Evolutionary conservation across 1,139 yeast genomes (phyloP), one percentile per base, ranked within the genome.

Genomic region (Taphrina populina): DNA sequence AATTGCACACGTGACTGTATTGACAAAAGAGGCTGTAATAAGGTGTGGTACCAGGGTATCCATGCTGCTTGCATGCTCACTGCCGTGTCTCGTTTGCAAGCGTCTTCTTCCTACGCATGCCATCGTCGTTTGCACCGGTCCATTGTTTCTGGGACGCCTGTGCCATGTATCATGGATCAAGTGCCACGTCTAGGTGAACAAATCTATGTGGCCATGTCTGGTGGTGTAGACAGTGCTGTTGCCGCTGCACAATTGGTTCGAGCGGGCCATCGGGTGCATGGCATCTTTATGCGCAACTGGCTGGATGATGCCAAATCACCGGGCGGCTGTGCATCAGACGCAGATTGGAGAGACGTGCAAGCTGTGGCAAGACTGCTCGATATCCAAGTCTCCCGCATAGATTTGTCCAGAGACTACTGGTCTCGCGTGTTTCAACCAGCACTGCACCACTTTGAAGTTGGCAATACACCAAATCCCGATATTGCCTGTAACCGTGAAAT

Each of bases 191-290:
- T 21, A n/a, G 49, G 56, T 20, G 56, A 52, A 40, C 32, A 36
- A 13, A 23, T 92, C 20, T 73, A 85, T 32, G 79, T 92, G 1
- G 96, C 97, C 20, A 88, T 92, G 96, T 88, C 96, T 1, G 85
- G 95, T 0, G 99, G 99, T 0, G 97, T 92, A 0, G 98, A 92
- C 68, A 88, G 97, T 0, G 84, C 96, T 1, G 88, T 92, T 1
- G 81, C 86, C 1, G 97, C 97, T 0, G 82, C 92, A 0, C 63
- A 88, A 58, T 80, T 81, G 65, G 67, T 71, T 32, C 67, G 71
- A 55, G 72, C 47, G 36, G 61, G 58, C 11, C 46, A 40, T 29
- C 47, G 58, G 24, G 61, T 59, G 11, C 45, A 49, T 21, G 61
- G 61, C 4, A 35, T 59, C 30, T 59, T 59, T 39, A 59, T 59